Evolutionary conservation across 2,329 filamentous ascomycete genomes (phyloP), one percentile per base, ranked within the genome.

Genomic region (Fusarium annulatum): DNA sequence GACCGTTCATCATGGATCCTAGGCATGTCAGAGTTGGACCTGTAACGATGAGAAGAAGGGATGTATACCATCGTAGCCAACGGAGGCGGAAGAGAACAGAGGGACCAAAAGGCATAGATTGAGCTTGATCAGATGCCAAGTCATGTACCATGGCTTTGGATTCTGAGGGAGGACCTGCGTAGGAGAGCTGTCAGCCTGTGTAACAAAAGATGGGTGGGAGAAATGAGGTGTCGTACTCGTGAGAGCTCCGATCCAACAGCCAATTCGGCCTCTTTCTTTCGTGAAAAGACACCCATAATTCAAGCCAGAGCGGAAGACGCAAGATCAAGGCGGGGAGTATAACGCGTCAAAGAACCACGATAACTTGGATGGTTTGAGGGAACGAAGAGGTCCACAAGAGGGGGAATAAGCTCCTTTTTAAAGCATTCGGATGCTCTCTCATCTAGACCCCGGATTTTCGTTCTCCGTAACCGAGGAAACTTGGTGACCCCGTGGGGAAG

Each of bases 1-100:
- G 78, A 9, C 84, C 85, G 65, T 86, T 86, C 82, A 84, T 84
- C 64, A 86, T 80, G 2, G 82, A 83, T n/a, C 80, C 81, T 77
- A 1, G 0, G 2, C 8, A 9, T 55, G n/a, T 60, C 12, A 60
- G 18, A 23, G 15, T 21, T 30, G 12, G 6, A 4, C 2, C 5
- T 41, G 16, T 2, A 38, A 11, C 3, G 3, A 4, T 15, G 30
- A 48, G 2, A 14, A n/a, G 16, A 0, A n/a, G 0, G 5, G 1
- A 5, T 2, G 7, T 21, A 28, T 60, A 60, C 57, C 58, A 42
- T 61, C 58, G 58, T 61, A 55, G n/a, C 58, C 58, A 7, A 61
- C 58, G 14, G 58, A 61, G 0, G 58, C 46, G 14, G 58, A 30
- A 10, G 58, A 61, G 10, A 61, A 61, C 0, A 61, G 18, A 28